These are phyloP conservation scores for Coemansia sp. DNA, from an alignment of 192 early-diverging fungal genomes.

Conservation along the genomic window DNA sequence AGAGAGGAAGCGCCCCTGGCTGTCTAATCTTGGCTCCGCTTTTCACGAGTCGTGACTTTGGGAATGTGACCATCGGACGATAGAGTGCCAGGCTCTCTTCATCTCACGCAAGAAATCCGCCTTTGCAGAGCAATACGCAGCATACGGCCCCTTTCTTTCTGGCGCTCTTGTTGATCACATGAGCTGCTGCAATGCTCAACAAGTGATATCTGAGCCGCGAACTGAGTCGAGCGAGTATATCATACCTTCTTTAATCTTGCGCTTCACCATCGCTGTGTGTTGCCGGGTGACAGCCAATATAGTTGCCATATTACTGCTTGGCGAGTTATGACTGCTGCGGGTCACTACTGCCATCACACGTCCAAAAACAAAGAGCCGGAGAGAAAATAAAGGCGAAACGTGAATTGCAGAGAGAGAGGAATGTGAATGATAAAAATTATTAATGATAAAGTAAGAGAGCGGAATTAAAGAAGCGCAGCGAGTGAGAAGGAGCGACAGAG, in stretches of 20 bases:
- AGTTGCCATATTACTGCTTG: constrained; percentile 11
- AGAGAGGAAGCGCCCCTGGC: background rate
- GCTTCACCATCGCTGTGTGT: constrained; percentile 26
- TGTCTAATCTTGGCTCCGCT: background rate
- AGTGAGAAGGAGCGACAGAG: background rate
- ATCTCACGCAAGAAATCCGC: background rate
- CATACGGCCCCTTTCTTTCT: background rate
- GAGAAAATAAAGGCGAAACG: background rate
- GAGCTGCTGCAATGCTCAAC: background rate
- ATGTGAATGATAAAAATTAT: background rate
- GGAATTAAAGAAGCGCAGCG: background rate
- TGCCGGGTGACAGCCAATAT: constrained; percentile 2
- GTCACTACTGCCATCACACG: constrained; percentile 45
- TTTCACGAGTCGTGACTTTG: background rate
- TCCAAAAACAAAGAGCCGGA: background rate
- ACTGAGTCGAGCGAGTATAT: background rate
- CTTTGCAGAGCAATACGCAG: constrained; percentile 1
- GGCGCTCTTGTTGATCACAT: background rate
- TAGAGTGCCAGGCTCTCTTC: background rate
- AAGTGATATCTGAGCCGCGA: background rate
- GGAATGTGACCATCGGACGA: constrained; percentile 4
- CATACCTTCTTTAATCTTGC: constrained; percentile 47
- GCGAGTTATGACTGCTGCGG: constrained; percentile 26
- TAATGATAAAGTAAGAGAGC: background rate
- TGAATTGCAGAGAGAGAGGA: background rate